Percentiles rank a stretch among this genome's conserved stretches.
Evolutionary conservation across 495 filamentous ascomycete genomes (phyloP).

Genomic region (Penicillium silybi): DNA sequence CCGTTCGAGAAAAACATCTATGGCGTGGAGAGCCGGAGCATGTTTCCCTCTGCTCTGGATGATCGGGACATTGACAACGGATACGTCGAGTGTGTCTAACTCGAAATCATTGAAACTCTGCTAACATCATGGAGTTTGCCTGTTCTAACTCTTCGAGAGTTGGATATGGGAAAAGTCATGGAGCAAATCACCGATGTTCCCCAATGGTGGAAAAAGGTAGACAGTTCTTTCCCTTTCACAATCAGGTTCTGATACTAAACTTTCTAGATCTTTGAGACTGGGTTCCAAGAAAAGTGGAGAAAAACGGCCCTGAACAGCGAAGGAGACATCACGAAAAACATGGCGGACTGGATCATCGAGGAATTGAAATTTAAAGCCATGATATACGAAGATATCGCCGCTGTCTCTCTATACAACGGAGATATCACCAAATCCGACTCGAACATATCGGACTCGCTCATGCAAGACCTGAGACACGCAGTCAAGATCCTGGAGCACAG

Average conservation of each 20-base stretch:
- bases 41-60: conserved; percentile 32
- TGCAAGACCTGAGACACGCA: conserved; percentile 28
- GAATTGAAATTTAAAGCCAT: conserved; percentile 49
- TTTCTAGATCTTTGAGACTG: conserved; percentile 38
- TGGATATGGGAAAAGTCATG: conserved; percentile 34
- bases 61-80: conserved; percentile 33
- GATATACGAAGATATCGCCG: conserved; percentile 27
- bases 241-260: neutral
- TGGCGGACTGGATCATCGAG: conserved; percentile 50
- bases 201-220: conserved; percentile 52
- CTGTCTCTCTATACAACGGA: conserved; percentile 34
- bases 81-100: conserved; percentile 26
- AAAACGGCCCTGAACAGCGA: conserved; percentile 25
- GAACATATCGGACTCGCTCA: conserved; percentile 24
- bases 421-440: conserved; percentile 41
- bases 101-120: neutral
- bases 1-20: conserved; percentile 29
- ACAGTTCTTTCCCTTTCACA: neutral
- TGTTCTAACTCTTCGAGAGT: conserved; percentile 39
- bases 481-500: conserved; percentile 16
- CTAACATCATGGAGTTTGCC: conserved; percentile 20
- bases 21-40: conserved; percentile 20
- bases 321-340: conserved; percentile 38
- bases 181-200: conserved; percentile 44
- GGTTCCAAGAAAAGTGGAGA: conserved; percentile 35